Evolutionary conservation across 2,329 filamentous ascomycete genomes (phyloP), one percentile per base, ranked within the genome.

Genomic region (Apiospora pterosperma): DNA sequence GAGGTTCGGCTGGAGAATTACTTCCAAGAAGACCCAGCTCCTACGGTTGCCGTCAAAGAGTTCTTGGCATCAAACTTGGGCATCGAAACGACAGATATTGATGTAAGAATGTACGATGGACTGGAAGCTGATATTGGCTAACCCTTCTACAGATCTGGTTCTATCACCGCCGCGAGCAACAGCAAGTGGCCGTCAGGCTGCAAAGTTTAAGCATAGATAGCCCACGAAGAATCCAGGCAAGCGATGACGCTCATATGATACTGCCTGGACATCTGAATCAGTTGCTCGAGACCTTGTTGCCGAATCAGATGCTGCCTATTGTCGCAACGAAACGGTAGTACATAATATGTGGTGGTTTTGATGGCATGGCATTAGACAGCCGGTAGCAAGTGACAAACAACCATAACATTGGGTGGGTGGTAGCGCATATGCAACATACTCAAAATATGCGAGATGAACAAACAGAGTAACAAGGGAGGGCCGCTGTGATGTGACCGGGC

Each of bases 21-120:
- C 66, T 87, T 84, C 67, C 77, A 80, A 31, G 74, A 75, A 7
- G 78, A 84, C 34, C 77, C 82, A 2, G 72, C 80, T 1, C 84
- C 85, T 2, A 84, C 78, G 48, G 77, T 84, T 59, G 81, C 79
- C 1, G 80, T 84, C 44, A 81, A 81, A 39, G 83, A 84, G 44
- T 83, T 85, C 70, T 76, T 86, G 48, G 84, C 85, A 11, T 86
- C 84, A 0, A 86, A 82, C 44, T 73, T 86, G 2, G 82, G 82
- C 16, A 80, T 85, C 28, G 83, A 86, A 63, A 78, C 80, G 3
- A 74, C 77, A 59, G 82, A 86, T 67, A 78, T 87, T 34, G 79
- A 84, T 64, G 79, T 84, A 63, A 74, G 77, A 74, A 38, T 23
- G 6, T n/a, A 39, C 2, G 4, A 59, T 36, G 6, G n/a, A 58